Evolutionary conservation across 805 yeast genomes (phyloP), one percentile per base, ranked within the genome.

Genomic region (Yamadazyma akitaensis): DNA sequence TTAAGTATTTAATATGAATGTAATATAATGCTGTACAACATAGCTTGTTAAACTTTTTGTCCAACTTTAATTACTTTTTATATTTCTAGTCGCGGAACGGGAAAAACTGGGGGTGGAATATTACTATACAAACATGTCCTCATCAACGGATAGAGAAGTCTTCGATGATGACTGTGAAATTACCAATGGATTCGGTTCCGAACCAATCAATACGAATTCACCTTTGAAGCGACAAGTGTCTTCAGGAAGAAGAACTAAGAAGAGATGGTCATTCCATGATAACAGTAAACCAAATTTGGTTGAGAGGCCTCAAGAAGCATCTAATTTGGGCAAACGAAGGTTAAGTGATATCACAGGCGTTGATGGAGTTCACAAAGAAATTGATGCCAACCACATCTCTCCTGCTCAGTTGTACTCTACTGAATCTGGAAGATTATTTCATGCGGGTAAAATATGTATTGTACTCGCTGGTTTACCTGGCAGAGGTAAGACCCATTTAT

Each of bases 361-460:
- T 38, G 76, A 72, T 49, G 88, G 84, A 40, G 88, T 88, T 30
- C 96, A 89, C 59, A 76, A 77, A 34, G 70, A 73, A 31, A 70
- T 82, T 16, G 77, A 80, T 33, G 77, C 82, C 19, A 75, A 77
- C 51, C 84, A 84, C 58, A 79, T 87, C 14, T 84, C 94, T 2
- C 97, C 97, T 1, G 97, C 96, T 0, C 99, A 92, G 66, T 71
- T 91, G 38, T 92, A 92, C 63, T 84, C 95, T 11, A 92, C 98
- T 0, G 96, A 89, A 48, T 81, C 91, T 0, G 99, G 99, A 0
- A 79, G 89, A 53, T 73, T 94, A 57, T 94, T 88, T 69, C 98
- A 94, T 59, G 98, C 99, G 4, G 99, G 99, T 3, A 87, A 88
- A 57, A 82, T 94, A 37, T 81, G 96, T 56, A 85, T 94, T 44